phyloP scores from a whole-genome alignment of 1,139 yeast genomes.

The Geotrichum reessii region DNA sequence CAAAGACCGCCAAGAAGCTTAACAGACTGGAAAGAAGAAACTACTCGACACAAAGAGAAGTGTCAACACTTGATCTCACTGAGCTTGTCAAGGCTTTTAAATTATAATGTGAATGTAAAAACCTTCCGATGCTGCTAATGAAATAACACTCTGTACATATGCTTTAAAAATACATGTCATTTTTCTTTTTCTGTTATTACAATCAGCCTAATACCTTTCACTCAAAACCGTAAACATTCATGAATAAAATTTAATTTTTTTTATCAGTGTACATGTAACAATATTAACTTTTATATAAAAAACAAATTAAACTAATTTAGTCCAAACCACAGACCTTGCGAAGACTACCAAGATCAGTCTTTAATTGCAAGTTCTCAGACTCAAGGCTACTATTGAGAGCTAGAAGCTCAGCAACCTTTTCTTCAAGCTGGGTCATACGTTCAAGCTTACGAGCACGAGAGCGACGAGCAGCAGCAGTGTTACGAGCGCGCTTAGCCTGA shows the following conservation, averaged over 20 bases:
- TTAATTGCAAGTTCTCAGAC: conserved; percentile 35
- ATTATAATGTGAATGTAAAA: not conserved
- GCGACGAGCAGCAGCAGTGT: conserved; percentile 96
- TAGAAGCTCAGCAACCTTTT: conserved; percentile 63
- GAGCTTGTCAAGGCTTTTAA: not conserved
- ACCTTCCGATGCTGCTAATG: conserved; percentile 1
- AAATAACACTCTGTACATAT: not conserved
- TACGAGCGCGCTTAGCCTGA: conserved; percentile 77
- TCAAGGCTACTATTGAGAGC: conserved; percentile 32
- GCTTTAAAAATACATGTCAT: not conserved
- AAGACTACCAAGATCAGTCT: conserved; percentile 10
- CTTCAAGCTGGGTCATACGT: conserved; percentile 83
- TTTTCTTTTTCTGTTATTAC: too few relatives aligned
- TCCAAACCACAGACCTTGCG: conserved; percentile 8
- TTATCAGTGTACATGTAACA: not conserved
- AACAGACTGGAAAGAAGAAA: conserved; percentile 43
- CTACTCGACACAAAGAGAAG: conserved; percentile 4
- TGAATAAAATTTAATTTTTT: too few relatives aligned
- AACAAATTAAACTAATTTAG: not conserved
- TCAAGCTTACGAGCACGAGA: conserved; percentile 94
- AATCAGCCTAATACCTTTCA: too few relatives aligned
- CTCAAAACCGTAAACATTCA: too few relatives aligned
- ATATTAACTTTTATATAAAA: not conserved
- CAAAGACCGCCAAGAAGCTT: conserved; percentile 79
- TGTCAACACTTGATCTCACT: not conserved